A percentile compares a stretch with the other conserved stretches of the same genome.
phyloP scores from a whole-genome alignment of 2,329 filamentous ascomycete species.

The Madurella mycetomatis region DNA sequence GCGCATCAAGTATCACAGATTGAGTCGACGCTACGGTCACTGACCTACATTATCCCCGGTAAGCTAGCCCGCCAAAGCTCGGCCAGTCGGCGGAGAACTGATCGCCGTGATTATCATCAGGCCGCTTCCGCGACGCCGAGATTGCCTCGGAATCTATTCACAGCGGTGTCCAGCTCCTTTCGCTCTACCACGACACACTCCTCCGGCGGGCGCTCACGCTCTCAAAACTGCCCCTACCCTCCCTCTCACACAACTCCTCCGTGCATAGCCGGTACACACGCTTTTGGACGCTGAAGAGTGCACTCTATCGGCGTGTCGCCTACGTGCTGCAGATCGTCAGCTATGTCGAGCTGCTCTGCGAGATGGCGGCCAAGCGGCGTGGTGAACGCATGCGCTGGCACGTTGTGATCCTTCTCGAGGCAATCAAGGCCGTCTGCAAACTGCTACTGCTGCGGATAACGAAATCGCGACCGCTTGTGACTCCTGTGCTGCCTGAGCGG shows the following conservation, averaged over 20 bases:
- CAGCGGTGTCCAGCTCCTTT: constrained; percentile 82
- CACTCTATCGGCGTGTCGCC: constrained; percentile 75
- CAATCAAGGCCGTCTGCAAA: constrained; percentile 79
- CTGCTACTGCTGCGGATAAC: constrained; percentile 78
- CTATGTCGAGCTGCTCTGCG: constrained; percentile 93
- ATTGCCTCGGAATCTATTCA: constrained; percentile 91
- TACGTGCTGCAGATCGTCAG: constrained; percentile 83
- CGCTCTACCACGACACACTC: constrained; percentile 87
- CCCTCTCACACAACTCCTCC: constrained; percentile 44
- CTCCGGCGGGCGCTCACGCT: constrained; percentile 63
- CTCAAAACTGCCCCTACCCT: constrained; percentile 43
- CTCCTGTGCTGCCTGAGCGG: constrained; percentile 78
- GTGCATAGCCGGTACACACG: constrained; percentile 63
- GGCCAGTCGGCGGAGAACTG: not conserved
- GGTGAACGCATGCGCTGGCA: constrained; percentile 82
- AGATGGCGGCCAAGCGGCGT: constrained; percentile 88
- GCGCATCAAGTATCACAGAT: constrained; percentile 90
- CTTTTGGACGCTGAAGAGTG: constrained; percentile 59
- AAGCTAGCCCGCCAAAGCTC: not conserved
- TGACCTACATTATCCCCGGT: constrained; percentile 84
- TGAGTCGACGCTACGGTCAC: constrained; percentile 82
- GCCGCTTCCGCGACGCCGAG: constrained; percentile 86
- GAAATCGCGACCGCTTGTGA: constrained; percentile 74
- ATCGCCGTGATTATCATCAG: constrained; percentile 34
- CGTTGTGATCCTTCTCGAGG: constrained; percentile 78